A percentile compares a stretch with the other conserved stretches of the same genome.
phyloP scores from a whole-genome alignment of 1,284 basidiomycete species.

The Salmacisia buchloeana region DNA sequence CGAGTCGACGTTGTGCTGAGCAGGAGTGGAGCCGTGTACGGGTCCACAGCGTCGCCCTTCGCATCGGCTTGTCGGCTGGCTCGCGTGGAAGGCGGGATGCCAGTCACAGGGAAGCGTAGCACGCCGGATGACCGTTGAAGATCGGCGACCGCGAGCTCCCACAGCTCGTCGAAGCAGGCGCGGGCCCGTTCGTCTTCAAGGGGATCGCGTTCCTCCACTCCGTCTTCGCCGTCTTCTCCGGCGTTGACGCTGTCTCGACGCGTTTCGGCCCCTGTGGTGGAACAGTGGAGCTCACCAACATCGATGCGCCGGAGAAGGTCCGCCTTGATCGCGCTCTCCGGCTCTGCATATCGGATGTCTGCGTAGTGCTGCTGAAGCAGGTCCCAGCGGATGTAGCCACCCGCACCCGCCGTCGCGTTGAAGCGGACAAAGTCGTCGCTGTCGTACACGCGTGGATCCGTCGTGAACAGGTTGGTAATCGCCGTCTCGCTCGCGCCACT shows the following conservation, averaged over 20 bases:
- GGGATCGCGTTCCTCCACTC: not conserved
- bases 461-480: not conserved
- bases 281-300: not conserved
- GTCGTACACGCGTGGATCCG: not conserved
- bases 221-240: not conserved
- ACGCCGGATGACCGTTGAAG: not conserved
- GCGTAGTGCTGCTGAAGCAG: slow-evolving; percentile 2
- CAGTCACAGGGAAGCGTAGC: not conserved
- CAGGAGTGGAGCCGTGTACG: not conserved
- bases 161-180: slow-evolving; percentile 1
- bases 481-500: not conserved
- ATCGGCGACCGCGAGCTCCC: not conserved
- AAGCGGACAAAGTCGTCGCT: not conserved
- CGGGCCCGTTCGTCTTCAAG: not conserved
- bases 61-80: not conserved
- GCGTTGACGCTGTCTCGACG: no score
- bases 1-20: slow-evolving; percentile 5
- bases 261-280: no score
- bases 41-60: not conserved
- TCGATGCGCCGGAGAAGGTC: not conserved
- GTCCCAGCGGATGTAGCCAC: slow-evolving; percentile 5
- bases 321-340: not conserved
- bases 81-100: not conserved
- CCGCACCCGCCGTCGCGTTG: not conserved
- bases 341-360: not conserved